A percentile compares a stretch with the other conserved stretches of the same genome.
phyloP scores from a whole-genome alignment of 345 rosid species.

The Lepidium sativum region DNA sequence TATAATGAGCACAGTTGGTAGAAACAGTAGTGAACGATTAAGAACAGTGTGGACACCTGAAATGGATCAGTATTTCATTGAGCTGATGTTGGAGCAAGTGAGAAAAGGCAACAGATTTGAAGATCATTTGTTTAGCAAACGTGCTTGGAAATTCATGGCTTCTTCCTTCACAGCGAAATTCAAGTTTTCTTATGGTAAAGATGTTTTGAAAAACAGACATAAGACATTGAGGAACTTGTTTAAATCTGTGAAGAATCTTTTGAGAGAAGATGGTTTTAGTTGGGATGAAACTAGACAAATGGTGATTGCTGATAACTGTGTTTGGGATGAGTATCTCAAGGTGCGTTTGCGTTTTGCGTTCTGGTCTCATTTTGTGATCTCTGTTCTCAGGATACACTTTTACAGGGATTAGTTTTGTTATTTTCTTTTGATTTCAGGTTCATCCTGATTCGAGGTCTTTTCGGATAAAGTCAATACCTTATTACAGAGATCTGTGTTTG shows the following conservation, averaged over 20 bases:
- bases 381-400: neutral
- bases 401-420: constrained; percentile 3
- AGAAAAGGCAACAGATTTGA: constrained; percentile 62
- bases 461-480: constrained; percentile 61
- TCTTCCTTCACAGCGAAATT: constrained; percentile 52
- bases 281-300: constrained; percentile 66
- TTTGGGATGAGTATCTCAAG: constrained; percentile 75
- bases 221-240: constrained; percentile 59
- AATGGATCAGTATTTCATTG: constrained; percentile 76
- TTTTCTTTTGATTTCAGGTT: constrained; percentile 27
- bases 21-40: constrained; percentile 32
- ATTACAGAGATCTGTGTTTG: constrained; percentile 52
- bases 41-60: constrained; percentile 88
- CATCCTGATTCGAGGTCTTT: constrained; percentile 54
- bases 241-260: constrained; percentile 48
- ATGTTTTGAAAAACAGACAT: constrained; percentile 62
- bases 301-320: constrained; percentile 49
- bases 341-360: constrained; percentile 29
- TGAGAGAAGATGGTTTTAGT: constrained; percentile 47
- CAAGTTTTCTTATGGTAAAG: constrained; percentile 53
- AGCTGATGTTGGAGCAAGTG: constrained; percentile 63
- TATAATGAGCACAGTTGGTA: neutral
- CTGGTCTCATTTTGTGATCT: neutral
- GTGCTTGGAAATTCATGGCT: constrained; percentile 85
- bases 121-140: constrained; percentile 64